Conservation (phyloP, 345 rosid genomes). For the Atalantia buxifolia region DNA sequence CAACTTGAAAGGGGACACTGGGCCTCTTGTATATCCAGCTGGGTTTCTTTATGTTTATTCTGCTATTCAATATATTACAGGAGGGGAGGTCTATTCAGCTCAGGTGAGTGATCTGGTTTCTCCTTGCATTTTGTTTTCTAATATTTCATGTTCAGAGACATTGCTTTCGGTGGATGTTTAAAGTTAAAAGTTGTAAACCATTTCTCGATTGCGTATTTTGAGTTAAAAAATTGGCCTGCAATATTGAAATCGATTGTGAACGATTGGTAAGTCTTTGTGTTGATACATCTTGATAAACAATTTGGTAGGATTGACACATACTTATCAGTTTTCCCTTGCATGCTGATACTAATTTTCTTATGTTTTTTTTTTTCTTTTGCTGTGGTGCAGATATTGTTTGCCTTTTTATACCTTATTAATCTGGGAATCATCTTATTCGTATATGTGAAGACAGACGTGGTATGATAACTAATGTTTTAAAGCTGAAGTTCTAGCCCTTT, state of each 20-base stretch:
- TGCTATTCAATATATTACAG: conserved; percentile 64
- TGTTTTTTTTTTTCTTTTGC: background rate
- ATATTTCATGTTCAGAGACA: background rate
- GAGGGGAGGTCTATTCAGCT: conserved; percentile 69
- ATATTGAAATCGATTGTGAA: background rate
- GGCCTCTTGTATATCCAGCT: conserved; percentile 94
- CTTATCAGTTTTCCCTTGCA: background rate
- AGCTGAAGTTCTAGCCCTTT: background rate
- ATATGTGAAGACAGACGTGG: conserved; percentile 78
- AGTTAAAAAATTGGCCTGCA: background rate
- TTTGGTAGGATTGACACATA: background rate
- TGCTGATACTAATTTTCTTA: background rate
- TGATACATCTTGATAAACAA: background rate
- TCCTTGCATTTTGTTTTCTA: background rate
- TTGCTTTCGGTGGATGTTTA: no score
- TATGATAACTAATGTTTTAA: conserved; percentile 23
- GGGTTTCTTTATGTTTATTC: conserved; percentile 92
- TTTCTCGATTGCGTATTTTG: background rate
- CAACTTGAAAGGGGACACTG: conserved; percentile 90
- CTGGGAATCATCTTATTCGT: conserved; percentile 66
- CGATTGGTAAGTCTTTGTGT: background rate
- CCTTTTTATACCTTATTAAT: conserved; percentile 66
- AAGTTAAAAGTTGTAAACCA: background rate
- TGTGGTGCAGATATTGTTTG: conserved; percentile 73
- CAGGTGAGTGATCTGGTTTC: conserved; percentile 42